Percentiles rank a stretch among this genome's conserved stretches.
phyloP scores from a whole-genome alignment of 2,329 filamentous ascomycete genomes.

The Monilinia polystroma region DNA sequence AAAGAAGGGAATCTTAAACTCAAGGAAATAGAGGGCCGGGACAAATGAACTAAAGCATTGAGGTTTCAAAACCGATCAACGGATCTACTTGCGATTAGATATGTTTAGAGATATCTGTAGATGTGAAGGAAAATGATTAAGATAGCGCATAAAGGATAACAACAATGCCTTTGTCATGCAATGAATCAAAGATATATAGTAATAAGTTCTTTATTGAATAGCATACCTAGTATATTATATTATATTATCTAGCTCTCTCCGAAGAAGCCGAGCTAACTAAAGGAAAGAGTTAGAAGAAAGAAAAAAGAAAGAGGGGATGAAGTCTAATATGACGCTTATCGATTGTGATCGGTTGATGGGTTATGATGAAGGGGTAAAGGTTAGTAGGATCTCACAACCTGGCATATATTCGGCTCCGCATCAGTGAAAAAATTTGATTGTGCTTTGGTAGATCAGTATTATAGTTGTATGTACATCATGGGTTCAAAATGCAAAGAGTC shows the following conservation, averaged over 20 bases:
- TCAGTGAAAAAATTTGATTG: not conserved
- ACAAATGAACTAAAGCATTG: conserved; percentile 20
- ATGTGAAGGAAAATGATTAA: not conserved
- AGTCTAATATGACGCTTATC: not conserved
- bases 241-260: conserved; percentile 5
- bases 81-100: conserved; percentile 18
- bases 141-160: not conserved
- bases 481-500: too few species aligned
- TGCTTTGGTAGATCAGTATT: not conserved
- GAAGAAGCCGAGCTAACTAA: conserved; percentile 16
- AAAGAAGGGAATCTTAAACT: conserved; percentile 20
- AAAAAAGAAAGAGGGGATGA: not conserved
- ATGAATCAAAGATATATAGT: not conserved
- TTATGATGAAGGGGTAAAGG: not conserved
- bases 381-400: not conserved
- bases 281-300: not conserved
- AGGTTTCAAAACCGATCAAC: conserved; percentile 12
- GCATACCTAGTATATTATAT: not conserved
- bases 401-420: not conserved
- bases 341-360: conserved; percentile 1
- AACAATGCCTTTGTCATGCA: conserved; percentile 7
- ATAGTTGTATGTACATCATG: too few species aligned
- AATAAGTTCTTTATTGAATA: not conserved
- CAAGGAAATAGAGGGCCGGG: conserved; percentile 11
- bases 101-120: not conserved